A percentile compares a stretch with the other conserved stretches of the same genome.
These are phyloP conservation scores for Fomitopsis serialis DNA, from an alignment of 768 basidiomycete species.

Conservation along the genomic window DNA sequence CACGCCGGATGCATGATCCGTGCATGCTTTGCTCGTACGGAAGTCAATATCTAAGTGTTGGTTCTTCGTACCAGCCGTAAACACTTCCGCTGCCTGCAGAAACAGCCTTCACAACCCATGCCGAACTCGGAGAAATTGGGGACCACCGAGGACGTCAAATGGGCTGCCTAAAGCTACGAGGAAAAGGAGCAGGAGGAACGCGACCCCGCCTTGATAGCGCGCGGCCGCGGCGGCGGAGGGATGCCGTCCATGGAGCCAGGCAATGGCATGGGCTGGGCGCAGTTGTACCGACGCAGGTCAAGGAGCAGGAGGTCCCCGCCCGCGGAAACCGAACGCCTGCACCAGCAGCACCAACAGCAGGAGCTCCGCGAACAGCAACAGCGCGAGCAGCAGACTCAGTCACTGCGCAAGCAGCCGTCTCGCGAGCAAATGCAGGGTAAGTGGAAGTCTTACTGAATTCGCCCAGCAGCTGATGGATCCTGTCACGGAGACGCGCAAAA, in stretches of 20 bases:
- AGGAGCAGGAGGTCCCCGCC: slow-evolving; percentile 2
- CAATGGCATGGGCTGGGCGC: slow-evolving; percentile 81
- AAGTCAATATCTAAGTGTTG: too few relatives aligned
- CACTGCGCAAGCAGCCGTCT: slow-evolving; percentile 39
- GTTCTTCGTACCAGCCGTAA: too few relatives aligned
- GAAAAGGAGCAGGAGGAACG: slow-evolving; percentile 57
- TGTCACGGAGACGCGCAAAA: slow-evolving; percentile 66
- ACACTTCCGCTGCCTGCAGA: too few relatives aligned
- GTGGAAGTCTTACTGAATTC: slow-evolving; percentile 20
- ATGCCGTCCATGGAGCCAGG: slow-evolving; percentile 53
- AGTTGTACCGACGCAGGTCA: slow-evolving; percentile 39
- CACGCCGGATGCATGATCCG: too few relatives aligned
- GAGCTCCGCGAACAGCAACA: slow-evolving; percentile 12
- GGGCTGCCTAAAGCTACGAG: slow-evolving; percentile 64
- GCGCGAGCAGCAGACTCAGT: slow-evolving; percentile 25
- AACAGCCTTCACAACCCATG: slow-evolving; percentile 70
- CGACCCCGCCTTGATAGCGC: slow-evolving; percentile 25
- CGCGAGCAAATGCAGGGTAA: slow-evolving; percentile 38
- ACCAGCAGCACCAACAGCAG: slow-evolving; percentile 14
- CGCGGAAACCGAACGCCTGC: slow-evolving; percentile 8
- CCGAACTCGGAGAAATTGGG: slow-evolving; percentile 49
- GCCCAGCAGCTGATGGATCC: slow-evolving; percentile 50
- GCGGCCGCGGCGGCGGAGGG: slow-evolving; percentile 24
- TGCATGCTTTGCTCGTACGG: too few relatives aligned
- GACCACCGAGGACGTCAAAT: slow-evolving; percentile 54